Evolutionary conservation across 2,329 filamentous ascomycete species (phyloP).

Genomic region (Talaromyces sp.): DNA sequence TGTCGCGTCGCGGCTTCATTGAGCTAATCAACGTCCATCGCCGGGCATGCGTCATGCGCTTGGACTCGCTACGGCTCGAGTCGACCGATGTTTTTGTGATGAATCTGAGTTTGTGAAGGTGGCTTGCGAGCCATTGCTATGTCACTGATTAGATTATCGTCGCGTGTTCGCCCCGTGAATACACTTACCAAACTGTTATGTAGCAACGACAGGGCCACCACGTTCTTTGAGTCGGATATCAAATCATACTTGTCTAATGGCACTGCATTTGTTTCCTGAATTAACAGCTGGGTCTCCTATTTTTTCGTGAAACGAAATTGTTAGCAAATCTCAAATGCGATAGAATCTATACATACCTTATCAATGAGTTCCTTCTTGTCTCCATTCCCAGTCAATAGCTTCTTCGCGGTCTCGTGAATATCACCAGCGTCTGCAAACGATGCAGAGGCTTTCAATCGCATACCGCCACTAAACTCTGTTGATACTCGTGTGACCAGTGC

Average conservation of each 20-base stretch:
- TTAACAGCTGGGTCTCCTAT: slow-evolving; percentile 49
- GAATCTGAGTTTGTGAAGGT: slow-evolving; percentile 72
- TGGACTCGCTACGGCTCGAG: slow-evolving; percentile 37
- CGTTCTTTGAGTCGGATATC: slow-evolving; percentile 80
- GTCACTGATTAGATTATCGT: slow-evolving; percentile 10
- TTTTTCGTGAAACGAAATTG: slow-evolving; percentile 5
- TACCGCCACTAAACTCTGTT: slow-evolving; percentile 42
- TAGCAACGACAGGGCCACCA: slow-evolving; percentile 76
- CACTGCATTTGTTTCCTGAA: slow-evolving; percentile 50
- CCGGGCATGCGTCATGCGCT: slow-evolving; percentile 50
- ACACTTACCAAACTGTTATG: slow-evolving; percentile 77
- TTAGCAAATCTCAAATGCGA: slow-evolving; percentile 11
- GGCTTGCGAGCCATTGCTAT: slow-evolving; percentile 81
- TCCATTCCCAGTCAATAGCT: slow-evolving; percentile 54
- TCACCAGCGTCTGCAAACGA: slow-evolving; percentile 63
- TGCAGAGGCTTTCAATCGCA: slow-evolving; percentile 68
- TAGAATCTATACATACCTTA: slow-evolving; percentile 38
- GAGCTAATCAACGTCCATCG: slow-evolving; percentile 79
- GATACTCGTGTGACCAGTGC: slow-evolving; percentile 59
- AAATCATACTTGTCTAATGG: slow-evolving; percentile 72
- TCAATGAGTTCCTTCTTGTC: slow-evolving; percentile 55
- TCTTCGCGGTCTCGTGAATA: slow-evolving; percentile 63
- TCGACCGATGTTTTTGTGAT: slow-evolving; percentile 65
- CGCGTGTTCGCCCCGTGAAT: not conserved
- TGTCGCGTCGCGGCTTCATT: slow-evolving; percentile 51